Percentiles rank a stretch among this genome's conserved stretches.
Evolutionary conservation across 2,329 filamentous ascomycete species (phyloP).

Genomic region (Calonectria multiphialidica): DNA sequence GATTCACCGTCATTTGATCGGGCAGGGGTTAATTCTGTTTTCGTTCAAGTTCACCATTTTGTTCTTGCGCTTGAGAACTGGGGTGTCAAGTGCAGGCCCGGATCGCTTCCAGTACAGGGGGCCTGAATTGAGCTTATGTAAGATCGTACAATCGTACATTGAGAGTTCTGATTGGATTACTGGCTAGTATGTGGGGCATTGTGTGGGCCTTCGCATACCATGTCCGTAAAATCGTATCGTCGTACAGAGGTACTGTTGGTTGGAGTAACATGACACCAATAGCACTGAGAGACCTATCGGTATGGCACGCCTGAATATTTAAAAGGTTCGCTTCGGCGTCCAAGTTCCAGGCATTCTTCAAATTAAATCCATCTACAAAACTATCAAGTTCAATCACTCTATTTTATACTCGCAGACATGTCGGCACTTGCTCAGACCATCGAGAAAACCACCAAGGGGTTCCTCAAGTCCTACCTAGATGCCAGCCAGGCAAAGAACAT

Average conservation of each 20-base stretch:
- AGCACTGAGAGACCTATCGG: background rate
- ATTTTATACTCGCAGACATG: background rate
- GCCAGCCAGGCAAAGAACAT: background rate
- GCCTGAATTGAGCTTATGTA: background rate
- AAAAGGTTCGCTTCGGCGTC: background rate
- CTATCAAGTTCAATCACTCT: background rate
- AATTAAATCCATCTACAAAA: background rate
- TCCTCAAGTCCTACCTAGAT: background rate
- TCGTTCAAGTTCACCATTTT: no score
- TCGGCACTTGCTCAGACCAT: background rate
- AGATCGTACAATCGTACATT: slow-evolving; percentile 1
- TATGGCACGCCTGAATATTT: background rate
- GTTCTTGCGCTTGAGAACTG: no score
- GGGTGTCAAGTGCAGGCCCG: no score
- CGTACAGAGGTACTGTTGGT: background rate
- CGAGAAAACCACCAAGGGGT: background rate
- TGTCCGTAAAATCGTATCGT: background rate
- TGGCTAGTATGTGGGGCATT: background rate
- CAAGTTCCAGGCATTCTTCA: background rate
- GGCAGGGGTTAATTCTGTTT: no score
- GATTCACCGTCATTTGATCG: no score
- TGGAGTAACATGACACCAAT: background rate
- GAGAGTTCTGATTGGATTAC: background rate
- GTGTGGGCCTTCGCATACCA: background rate
- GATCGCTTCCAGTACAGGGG: background rate